Evolutionary conservation across 2,329 filamentous ascomycete genomes (phyloP).

Genomic region (Diplodia scrobiculata): DNA sequence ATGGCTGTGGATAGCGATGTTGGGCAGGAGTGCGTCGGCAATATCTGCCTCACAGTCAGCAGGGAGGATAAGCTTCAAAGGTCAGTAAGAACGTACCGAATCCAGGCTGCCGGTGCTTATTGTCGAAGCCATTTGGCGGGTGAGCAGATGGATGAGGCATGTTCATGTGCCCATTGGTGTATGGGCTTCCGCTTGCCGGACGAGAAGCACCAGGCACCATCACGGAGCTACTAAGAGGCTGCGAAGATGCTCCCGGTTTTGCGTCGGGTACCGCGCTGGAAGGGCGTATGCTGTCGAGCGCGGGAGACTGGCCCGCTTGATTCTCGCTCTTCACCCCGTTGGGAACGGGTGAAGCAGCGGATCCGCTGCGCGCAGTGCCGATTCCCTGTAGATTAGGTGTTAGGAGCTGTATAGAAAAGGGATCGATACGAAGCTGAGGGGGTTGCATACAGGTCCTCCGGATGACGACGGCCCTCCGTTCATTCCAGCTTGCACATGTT

Average conservation of each 20-base stretch:
- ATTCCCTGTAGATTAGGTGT: constrained; percentile 12
- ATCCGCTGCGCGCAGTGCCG: constrained; percentile 47
- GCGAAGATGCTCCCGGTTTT: constrained; percentile 34
- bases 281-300: constrained; percentile 44
- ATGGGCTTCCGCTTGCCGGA: constrained; percentile 47
- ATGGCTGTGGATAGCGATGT: constrained; percentile 54
- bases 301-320: constrained; percentile 47
- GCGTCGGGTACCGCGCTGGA: constrained; percentile 43
- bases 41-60: constrained; percentile 9
- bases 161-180: constrained; percentile 32
- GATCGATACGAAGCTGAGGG: neutral
- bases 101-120: constrained; percentile 33
- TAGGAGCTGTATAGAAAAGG: constrained; percentile 30
- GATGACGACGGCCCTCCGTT: constrained; percentile 42
- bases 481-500: constrained; percentile 55
- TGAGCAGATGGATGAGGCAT: constrained; percentile 3
- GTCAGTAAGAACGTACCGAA: neutral
- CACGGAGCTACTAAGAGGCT: constrained; percentile 38
- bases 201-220: constrained; percentile 46
- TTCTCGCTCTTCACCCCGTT: constrained; percentile 49
- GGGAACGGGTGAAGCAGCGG: constrained; percentile 34
- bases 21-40: constrained; percentile 26
- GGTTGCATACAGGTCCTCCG: constrained; percentile 37
- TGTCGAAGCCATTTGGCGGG: constrained; percentile 19
- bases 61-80: neutral